phyloP scores from a whole-genome alignment of 331 rosid species.

The Arachis monticola region DNA sequence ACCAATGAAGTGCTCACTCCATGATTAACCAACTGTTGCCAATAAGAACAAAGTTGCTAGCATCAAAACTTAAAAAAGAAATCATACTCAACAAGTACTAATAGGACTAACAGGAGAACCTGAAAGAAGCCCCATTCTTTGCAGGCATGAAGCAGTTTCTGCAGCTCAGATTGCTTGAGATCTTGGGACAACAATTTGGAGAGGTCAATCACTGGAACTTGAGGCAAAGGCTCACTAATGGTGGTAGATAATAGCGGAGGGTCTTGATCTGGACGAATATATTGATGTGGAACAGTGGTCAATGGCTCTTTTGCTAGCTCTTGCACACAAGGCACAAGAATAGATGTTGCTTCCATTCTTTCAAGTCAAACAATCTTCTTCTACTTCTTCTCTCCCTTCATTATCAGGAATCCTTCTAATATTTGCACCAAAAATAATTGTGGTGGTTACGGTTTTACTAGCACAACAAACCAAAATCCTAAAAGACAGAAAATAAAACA shows the following conservation, averaged over 20 bases:
- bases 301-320: slow-evolving; percentile 38
- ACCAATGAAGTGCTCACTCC: slow-evolving; percentile 47
- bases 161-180: slow-evolving; percentile 27
- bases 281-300: slow-evolving; percentile 35
- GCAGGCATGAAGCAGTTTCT: slow-evolving; percentile 41
- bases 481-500: too few species aligned
- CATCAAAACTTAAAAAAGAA: neutral
- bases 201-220: slow-evolving; percentile 39
- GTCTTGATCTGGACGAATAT: slow-evolving; percentile 38
- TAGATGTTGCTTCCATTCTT: slow-evolving; percentile 3
- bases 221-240: neutral
- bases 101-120: slow-evolving; percentile 27
- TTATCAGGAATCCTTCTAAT: neutral
- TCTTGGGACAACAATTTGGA: slow-evolving; percentile 33
- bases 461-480: too few species aligned
- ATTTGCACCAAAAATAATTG: too few species aligned
- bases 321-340: slow-evolving; percentile 39
- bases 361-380: neutral
- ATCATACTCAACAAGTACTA: neutral
- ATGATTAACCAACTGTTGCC: slow-evolving; percentile 56
- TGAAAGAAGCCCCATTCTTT: slow-evolving; percentile 56
- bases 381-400: neutral
- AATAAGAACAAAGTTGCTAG: neutral
- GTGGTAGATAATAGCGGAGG: slow-evolving; percentile 10
- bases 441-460: too few species aligned